Base-by-base conservation (phyloP, 2,329 filamentous ascomycete genomes). In the Exophiala alcalophila region DNA sequence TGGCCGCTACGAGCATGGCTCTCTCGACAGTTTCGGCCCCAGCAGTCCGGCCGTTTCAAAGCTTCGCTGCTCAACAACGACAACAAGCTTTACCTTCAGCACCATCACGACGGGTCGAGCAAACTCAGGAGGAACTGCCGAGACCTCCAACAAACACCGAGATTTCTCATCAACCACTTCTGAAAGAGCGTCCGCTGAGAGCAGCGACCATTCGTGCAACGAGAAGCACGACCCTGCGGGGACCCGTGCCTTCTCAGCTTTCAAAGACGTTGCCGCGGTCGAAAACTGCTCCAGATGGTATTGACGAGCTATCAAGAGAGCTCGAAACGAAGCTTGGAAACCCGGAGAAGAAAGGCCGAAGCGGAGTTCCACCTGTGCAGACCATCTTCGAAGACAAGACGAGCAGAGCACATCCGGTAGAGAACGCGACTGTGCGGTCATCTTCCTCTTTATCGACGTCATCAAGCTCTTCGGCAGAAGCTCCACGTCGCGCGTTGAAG, bases 31-130 rank as follows among this genome's bases (percentile, higher is more conserved):
- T 26, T n/a, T 11, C 28, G 5, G 14, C 28, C 11, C 28, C 48
- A 8, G 26, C 37, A 10, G 26, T 49, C 8, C 47, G 46, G 26
- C 45, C 43, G 16, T 34, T 53, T 29, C 56, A 53, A 39, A 73
- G 66, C 33, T 70, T 72, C 50, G 70, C 70, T 2, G 70, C 70
- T 5, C 65, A 65, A 3, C 63, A 72, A 47, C 64, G 70, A 35
- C 69, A 71, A 49, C 67, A 70, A 49, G 66, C 66, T 24, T 44
- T 65, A 6, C 59, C 61, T n/a, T 16, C 43, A 19, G 41, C 25
- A 4, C 21, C 39, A 12, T 12, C 18, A 27, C 37, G 49, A 42
- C 28, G 29, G 28, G 27, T 19, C 18, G 44, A 41, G 11, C 19
- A 19, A 29, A 14, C n/a, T 10, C 32, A 27, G 14, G 44, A 44